Percentiles rank a stretch among this genome's conserved stretches.
Evolutionary conservation across 2,329 filamentous ascomycete genomes (phyloP).

Genomic region (Pseudocercospora fijiensis): DNA sequence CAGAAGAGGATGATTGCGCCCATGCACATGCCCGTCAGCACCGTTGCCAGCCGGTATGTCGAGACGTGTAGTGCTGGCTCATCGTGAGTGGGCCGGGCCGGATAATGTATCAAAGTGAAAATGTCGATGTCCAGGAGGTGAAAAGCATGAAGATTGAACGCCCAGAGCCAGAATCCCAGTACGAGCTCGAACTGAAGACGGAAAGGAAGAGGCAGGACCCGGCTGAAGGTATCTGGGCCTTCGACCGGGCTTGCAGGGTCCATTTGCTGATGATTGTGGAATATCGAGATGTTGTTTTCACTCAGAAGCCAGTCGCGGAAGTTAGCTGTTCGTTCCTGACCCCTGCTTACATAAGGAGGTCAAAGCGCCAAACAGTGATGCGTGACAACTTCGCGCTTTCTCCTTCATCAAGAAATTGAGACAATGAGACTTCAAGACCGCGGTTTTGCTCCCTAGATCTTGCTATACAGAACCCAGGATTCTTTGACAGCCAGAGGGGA

Average conservation of each 20-base stretch:
- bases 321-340: neutral
- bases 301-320: no score
- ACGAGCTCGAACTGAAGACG: conserved; percentile 83
- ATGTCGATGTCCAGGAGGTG: conserved; percentile 70
- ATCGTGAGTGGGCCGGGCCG: conserved; percentile 66
- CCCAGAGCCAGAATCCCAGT: conserved; percentile 93
- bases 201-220: conserved; percentile 83
- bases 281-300: neutral
- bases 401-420: no score
- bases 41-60: conserved; percentile 78
- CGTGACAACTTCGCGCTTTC: no score
- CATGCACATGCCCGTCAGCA: conserved; percentile 69
- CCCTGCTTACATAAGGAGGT: neutral
- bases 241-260: conserved; percentile 26
- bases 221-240: conserved; percentile 78
- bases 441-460: neutral
- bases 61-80: conserved; percentile 72
- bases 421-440: no score
- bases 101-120: conserved; percentile 72
- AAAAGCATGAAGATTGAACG: conserved; percentile 84
- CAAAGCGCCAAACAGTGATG: no score
- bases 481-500: no score
- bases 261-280: conserved; percentile 10
- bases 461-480: no score
- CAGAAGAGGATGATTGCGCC: conserved; percentile 80